Base-by-base conservation (phyloP, 352 stramenopile species). In the Elongisporangium prolatum region DNA sequence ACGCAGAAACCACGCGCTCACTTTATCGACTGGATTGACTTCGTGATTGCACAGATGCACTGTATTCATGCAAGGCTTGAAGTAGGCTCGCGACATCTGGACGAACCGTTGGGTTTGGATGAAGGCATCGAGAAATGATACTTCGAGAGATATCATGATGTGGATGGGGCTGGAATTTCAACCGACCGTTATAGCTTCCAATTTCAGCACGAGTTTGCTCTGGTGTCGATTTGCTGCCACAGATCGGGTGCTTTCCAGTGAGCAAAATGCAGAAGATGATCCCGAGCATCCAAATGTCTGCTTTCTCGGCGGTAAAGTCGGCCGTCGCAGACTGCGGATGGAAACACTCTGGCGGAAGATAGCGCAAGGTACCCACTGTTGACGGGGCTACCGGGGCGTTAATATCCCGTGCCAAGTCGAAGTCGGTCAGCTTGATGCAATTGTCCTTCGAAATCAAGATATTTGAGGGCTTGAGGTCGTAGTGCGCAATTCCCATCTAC, bases 381-480 rank as follows among this genome's bases (percentile, higher is more conserved):
- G 79, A 89, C 37, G 74, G 87, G 2, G 65, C 71, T 17, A 84
- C 88, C 22, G 78, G 67, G 51, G 77, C 63, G 55, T 84, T 69
- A 3, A 76, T 76, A 54, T 74, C 66, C 44, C 90, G 79, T 37
- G 90, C 86, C 25, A 97, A 72, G 48, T 94, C 90, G 52, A 97
- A 97, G 66, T 97, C 90, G n/a, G 89, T 97, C 18, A 97, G 63
- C 66, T 96, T 96, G 21, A 97, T 72, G 56, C 74, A 77, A 40
- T 84, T 87, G 62, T 96, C 82, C 6, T 79, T 67, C 47, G 92
- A 93, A 64, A 99, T 92, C 28, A 99, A 74, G 56, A 99, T 84
- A 71, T 99, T 99, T 24, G 96, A 97, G 47, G 96, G 97, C 69
- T 99, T 99, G 20, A 99, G 76, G 67, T 99, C 97, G 54, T 92